phyloP scores from a whole-genome alignment of 1,284 basidiomycete species.

The Ganoderma multipileum region DNA sequence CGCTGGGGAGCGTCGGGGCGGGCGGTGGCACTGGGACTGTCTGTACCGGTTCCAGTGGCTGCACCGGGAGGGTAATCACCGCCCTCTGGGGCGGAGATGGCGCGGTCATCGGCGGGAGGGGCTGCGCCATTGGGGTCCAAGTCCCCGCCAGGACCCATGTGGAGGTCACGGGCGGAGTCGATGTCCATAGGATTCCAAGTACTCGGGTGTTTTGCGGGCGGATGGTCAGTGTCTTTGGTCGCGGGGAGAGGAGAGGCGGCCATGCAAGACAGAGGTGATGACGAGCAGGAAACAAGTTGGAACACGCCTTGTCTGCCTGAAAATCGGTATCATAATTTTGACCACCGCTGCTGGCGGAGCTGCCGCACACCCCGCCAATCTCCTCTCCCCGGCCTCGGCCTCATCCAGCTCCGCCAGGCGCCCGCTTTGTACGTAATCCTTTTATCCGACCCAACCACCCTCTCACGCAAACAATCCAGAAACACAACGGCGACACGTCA shows the following conservation, averaged over 20 bases:
- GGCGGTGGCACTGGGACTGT: constrained; percentile 22
- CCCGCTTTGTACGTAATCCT: background rate
- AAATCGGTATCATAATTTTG: constrained; percentile 16
- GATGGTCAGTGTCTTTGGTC: constrained; percentile 33
- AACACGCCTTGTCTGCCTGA: constrained; percentile 13
- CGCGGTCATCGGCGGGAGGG: constrained; percentile 40
- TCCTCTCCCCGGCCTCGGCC: background rate
- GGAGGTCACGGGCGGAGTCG: constrained; percentile 49
- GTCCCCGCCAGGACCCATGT: constrained; percentile 54
- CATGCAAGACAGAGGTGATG: constrained; percentile 47
- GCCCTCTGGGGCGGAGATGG: constrained; percentile 48
- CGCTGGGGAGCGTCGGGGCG: constrained; percentile 51
- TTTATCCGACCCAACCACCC: constrained; percentile 1
- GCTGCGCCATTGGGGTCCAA: constrained; percentile 54
- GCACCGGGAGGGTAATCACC: constrained; percentile 51
- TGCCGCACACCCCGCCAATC: background rate
- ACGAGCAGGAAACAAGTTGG: constrained; percentile 17
- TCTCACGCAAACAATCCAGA: constrained; percentile 8
- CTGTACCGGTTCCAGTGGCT: constrained; percentile 30
- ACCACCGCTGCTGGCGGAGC: background rate
- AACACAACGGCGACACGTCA: background rate
- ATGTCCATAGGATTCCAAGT: constrained; percentile 62
- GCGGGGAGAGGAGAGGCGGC: constrained; percentile 53
- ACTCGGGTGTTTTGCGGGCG: constrained; percentile 44
- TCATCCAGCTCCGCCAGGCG: background rate